Base-by-base conservation (phyloP, 2,329 filamentous ascomycete species). In the Penicillium digitatum region DNA sequence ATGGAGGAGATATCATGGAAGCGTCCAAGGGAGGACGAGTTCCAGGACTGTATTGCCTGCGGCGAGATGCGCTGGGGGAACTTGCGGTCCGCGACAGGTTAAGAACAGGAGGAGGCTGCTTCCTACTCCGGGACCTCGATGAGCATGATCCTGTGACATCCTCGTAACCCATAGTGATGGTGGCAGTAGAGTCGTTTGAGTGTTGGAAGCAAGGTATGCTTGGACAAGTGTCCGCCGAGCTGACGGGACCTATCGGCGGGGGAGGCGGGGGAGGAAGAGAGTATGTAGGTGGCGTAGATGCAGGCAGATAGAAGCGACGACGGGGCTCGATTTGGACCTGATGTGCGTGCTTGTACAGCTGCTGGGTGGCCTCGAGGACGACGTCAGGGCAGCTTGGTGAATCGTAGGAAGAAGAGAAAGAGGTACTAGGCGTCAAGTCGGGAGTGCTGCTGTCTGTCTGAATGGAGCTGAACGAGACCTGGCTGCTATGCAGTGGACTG, bases 1-100 rank as follows among this genome's bases (percentile, higher is more conserved):
- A 65, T 4, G 72, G 72, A 22, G 72, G 68, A 4, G 72, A 74
- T 44, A 74, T 74, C 68, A 72, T 72, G 0, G 71, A 73, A 5
- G 71, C 61, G 27, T 73, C 71, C 35, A 74, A 67, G 4, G 68
- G 66, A 43, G 69, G 62, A 1, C 69, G 65, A 1, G 62, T 57
- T 27, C 64, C 52, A 26, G 61, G 52, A 54, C 62, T 62, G 12
- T 66, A 51, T 40, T 62, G 58, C 57, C 65, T 72, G 51, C 64
- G 67, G 2, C 60, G 49, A 1, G 60, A 55, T 12, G 27, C 7
- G 35, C 59, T 61, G 6, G 62, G 57, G 47, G 62, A 43, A 48
- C 61, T 55, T 26, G 61, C 61, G 0, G 51, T 56, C 16, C 66
- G 69, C 3, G 67, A 58, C 7, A 66, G 56, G n/a, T 63, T 64